Conservation (phyloP, 441 rosid genomes). For the Euphorbia schlechtendalii region DNA sequence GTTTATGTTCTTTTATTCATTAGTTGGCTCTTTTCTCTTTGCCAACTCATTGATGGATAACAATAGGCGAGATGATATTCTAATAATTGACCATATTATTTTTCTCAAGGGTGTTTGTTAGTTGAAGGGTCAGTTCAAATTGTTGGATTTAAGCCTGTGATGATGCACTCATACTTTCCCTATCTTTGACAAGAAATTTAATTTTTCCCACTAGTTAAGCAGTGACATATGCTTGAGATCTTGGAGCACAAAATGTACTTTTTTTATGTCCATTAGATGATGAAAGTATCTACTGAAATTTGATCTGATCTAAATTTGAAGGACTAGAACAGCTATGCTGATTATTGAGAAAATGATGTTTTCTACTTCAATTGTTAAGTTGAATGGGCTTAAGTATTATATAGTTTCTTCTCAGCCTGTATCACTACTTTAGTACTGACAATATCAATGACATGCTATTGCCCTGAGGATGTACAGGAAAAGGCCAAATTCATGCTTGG, state of each 20-base stretch:
- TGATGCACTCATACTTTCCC: background rate
- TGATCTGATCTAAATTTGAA: background rate
- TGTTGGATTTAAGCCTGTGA: background rate
- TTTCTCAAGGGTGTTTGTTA: background rate
- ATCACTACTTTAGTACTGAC: no score
- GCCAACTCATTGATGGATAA: no score
- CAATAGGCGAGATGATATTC: background rate
- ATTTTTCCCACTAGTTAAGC: background rate
- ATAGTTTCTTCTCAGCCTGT: background rate
- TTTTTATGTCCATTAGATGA: conserved; percentile 2
- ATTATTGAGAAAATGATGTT: background rate
- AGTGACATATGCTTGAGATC: background rate
- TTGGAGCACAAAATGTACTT: conserved; percentile 1
- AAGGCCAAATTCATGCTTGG: no score
- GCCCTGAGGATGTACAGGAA: background rate
- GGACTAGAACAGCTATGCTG: background rate
- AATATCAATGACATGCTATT: background rate
- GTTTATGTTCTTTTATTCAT: background rate
- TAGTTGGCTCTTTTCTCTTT: background rate
- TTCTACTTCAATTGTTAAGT: background rate
- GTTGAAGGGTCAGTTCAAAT: conserved; percentile 2
- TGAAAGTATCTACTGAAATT: background rate
- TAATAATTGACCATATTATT: background rate
- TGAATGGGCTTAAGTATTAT: background rate
- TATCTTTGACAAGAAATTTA: background rate